Evolutionary conservation across 129 eudicot genomes (phyloP).

Genomic region (Logfia minima): DNA sequence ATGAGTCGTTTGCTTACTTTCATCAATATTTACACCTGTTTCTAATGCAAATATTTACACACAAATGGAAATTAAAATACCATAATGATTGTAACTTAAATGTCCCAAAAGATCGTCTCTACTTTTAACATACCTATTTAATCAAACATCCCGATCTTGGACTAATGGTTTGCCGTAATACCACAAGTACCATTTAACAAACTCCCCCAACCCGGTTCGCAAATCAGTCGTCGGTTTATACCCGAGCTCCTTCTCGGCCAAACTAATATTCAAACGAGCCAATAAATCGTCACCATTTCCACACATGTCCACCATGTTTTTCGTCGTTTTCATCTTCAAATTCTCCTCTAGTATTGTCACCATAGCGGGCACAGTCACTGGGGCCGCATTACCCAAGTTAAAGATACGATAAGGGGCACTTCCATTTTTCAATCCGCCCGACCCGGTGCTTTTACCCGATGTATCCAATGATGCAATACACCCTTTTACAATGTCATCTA

Average conservation of each 20-base stretch:
- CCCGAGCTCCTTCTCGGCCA: slow-evolving; percentile 63
- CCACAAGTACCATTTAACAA: slow-evolving; percentile 66
- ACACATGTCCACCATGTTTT: slow-evolving; percentile 44
- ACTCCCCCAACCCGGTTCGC: slow-evolving; percentile 67
- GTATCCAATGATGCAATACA: slow-evolving; percentile 57
- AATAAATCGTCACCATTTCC: slow-evolving; percentile 51
- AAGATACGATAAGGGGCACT: slow-evolving; percentile 57
- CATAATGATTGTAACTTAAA: slow-evolving; percentile 32
- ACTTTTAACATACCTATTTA: slow-evolving; percentile 1
- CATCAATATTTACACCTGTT: slow-evolving; percentile 17
- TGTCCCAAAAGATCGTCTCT: slow-evolving; percentile 32
- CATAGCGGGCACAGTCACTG: slow-evolving; percentile 52
- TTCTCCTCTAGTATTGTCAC: slow-evolving; percentile 58
- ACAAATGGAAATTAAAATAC: slow-evolving; percentile 31
- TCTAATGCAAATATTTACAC: slow-evolving; percentile 28
- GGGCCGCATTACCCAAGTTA: slow-evolving; percentile 51
- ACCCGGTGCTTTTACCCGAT: slow-evolving; percentile 50
- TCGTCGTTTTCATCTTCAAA: slow-evolving; percentile 58
- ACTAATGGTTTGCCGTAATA: slow-evolving; percentile 45
- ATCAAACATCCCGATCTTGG: slow-evolving; percentile 11
- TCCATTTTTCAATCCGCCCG: slow-evolving; percentile 41
- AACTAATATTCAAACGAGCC: slow-evolving; percentile 60
- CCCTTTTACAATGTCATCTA: slow-evolving; percentile 63
- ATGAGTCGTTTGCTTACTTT: too few relatives aligned
- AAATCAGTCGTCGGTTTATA: slow-evolving; percentile 69